Evolutionary conservation across 2,329 filamentous ascomycete genomes (phyloP).

Genomic region (Fusarium circinatum): DNA sequence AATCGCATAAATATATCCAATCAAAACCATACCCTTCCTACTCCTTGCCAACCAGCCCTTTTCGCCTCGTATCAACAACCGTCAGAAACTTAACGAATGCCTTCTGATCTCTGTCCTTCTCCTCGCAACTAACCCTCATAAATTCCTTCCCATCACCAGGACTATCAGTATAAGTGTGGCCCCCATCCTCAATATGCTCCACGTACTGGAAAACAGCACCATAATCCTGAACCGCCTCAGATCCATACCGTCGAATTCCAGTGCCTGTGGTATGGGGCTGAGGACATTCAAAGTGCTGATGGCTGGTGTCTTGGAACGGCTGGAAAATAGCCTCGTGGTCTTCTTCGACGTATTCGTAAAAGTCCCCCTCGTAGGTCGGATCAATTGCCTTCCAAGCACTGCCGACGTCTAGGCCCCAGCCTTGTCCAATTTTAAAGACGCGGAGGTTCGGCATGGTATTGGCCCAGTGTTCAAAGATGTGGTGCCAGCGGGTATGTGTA

Average conservation of each 20-base stretch:
- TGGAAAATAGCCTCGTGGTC: background rate
- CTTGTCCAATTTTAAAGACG: slow-evolving; percentile 4
- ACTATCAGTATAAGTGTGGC: background rate
- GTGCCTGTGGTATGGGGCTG: background rate
- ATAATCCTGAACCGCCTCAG: background rate
- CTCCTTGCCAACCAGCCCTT: background rate
- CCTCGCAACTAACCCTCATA: background rate
- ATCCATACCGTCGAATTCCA: background rate
- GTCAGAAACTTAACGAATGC: background rate
- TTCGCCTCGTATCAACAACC: background rate
- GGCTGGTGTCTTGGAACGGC: background rate
- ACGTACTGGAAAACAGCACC: background rate
- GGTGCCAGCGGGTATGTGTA: background rate
- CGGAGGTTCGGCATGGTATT: background rate
- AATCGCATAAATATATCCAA: background rate
- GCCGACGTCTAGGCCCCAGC: background rate
- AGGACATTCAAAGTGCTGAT: slow-evolving; percentile 11
- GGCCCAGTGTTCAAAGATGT: slow-evolving; percentile 12
- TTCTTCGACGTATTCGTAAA: background rate
- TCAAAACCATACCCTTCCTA: background rate
- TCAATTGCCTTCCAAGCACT: background rate
- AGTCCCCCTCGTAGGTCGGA: background rate
- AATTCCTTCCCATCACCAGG: background rate
- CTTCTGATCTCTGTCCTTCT: background rate
- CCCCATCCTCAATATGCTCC: background rate